These are phyloP conservation scores for Scedosporium apiospermum DNA, from an alignment of 2,329 filamentous ascomycete species.

Conservation along the genomic window DNA sequence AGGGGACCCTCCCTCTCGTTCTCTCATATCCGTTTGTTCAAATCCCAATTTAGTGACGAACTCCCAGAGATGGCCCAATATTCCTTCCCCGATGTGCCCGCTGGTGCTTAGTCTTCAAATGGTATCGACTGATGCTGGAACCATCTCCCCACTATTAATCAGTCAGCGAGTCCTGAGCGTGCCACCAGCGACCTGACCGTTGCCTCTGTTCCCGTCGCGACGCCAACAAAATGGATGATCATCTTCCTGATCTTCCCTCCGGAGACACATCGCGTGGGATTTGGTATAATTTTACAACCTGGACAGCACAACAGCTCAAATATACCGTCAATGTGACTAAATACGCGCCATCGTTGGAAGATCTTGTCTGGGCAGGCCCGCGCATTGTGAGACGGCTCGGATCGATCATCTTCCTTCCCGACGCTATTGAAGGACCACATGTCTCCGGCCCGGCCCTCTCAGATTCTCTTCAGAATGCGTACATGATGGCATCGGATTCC, in stretches of 20 bases:
- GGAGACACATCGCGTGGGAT: slow-evolving; percentile 26
- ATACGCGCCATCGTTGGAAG: slow-evolving; percentile 55
- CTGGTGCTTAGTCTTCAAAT: no score
- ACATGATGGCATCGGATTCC: slow-evolving; percentile 33
- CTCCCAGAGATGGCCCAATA: no score
- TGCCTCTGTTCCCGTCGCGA: background rate
- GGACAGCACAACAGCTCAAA: slow-evolving; percentile 19
- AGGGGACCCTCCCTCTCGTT: no score
- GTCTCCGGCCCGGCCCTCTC: background rate
- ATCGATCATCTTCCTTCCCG: slow-evolving; percentile 50
- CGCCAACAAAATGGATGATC: background rate
- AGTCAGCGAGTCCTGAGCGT: no score
- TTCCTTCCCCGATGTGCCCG: no score
- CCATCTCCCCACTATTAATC: no score
- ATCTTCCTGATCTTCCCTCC: background rate
- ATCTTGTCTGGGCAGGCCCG: slow-evolving; percentile 60
- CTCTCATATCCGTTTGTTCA: no score
- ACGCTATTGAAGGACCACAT: slow-evolving; percentile 49
- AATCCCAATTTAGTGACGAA: no score
- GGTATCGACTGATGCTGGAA: no score
- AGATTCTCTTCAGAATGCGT: slow-evolving; percentile 4
- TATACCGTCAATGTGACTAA: slow-evolving; percentile 44
- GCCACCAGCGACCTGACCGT: no score
- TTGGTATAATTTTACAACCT: slow-evolving; percentile 46
- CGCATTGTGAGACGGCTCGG: slow-evolving; percentile 61